Base-by-base conservation (phyloP, 306 rosid species). In the Pterocarpus macrocarpus region DNA sequence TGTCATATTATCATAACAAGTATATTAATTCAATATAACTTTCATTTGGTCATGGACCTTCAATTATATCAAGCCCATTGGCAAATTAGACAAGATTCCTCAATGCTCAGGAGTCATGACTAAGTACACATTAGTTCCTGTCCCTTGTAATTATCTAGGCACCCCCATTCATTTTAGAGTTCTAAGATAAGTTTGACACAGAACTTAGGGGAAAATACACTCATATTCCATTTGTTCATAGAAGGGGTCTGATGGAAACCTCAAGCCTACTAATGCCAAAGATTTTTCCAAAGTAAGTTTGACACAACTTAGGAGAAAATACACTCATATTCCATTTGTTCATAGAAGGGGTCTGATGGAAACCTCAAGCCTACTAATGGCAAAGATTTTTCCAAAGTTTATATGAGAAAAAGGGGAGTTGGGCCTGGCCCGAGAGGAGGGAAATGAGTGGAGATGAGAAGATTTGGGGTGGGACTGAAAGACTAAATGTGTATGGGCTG, bases 61-160 rank as follows among this genome's bases (percentile, higher is more conserved):
- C 69, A 61, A 52, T 10, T 15, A 41, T 59, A 68, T 41, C 78
- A 39, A 41, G 35, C 56, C 32, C 22, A 69, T 43, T 11, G 45
- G 75, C 36, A 71, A 41, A 35, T 28, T 47, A 38, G 47, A 58
- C 0, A 79, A 69, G 38, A 50, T 43, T 75, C 17, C 43, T 5
- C 13, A 65, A 71, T 71, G 63, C 52, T 45, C 39, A 47, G 2
- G 61, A 55, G 28, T 55, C 4, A 4, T 57, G 56, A 56, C 66
- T 4, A 63, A 64, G 45, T 10, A 52, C 44, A 66, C 16, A 39
- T 76, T 35, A n/a, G 32, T n/a, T 28, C 30, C 55, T 12, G 13
- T 75, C 63, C 64, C 57, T 80, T 61, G 8, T 34, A 77, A 69
- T 44, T 28, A 62, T 69, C 15, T 10, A 75, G 69, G 82, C 43